A percentile compares a stretch with the other conserved stretches of the same genome.
Conservation (phyloP, 495 filamentous ascomycete species). For the Penicillium odoratum region DNA sequence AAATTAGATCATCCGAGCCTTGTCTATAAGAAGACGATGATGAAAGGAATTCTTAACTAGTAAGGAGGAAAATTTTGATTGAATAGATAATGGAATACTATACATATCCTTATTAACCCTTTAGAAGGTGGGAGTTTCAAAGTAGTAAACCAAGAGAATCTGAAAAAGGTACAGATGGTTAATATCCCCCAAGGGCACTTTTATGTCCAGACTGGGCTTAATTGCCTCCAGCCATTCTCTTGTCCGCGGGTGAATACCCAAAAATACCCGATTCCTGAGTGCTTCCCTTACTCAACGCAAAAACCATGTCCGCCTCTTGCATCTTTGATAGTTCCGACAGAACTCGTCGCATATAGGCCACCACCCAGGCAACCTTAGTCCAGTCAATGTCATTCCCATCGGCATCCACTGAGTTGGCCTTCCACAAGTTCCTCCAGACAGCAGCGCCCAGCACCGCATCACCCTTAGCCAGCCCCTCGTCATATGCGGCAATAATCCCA, state of each 20-base stretch:
- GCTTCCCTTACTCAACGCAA: conserved; percentile 28
- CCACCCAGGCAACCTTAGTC: conserved; percentile 67
- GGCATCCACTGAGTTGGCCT: conserved; percentile 51
- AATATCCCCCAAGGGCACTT: not conserved
- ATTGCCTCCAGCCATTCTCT: conserved; percentile 33
- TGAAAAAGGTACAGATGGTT: not conserved
- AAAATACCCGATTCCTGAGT: conserved; percentile 34
- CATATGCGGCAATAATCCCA: conserved; percentile 77
- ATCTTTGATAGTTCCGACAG: conserved; percentile 63
- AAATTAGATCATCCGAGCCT: not conserved
- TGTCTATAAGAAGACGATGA: not conserved
- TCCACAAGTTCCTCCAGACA: conserved; percentile 92
- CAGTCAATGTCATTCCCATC: conserved; percentile 63
- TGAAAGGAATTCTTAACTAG: not conserved
- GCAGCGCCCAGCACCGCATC: conserved; percentile 85
- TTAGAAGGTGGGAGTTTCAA: not conserved
- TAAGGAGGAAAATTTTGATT: conserved; percentile 3
- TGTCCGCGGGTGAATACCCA: conserved; percentile 35
- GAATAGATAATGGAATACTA: conserved; percentile 19
- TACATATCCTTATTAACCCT: conserved; percentile 21
- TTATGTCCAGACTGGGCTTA: conserved; percentile 17
- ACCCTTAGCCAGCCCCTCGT: conserved; percentile 79
- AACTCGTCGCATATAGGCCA: conserved; percentile 73
- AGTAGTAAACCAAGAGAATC: conserved; percentile 3
- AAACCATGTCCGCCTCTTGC: conserved; percentile 55